Conservation (phyloP, 2,329 filamentous ascomycete species). For the Gnomoniopsis smithogilvyi region DNA sequence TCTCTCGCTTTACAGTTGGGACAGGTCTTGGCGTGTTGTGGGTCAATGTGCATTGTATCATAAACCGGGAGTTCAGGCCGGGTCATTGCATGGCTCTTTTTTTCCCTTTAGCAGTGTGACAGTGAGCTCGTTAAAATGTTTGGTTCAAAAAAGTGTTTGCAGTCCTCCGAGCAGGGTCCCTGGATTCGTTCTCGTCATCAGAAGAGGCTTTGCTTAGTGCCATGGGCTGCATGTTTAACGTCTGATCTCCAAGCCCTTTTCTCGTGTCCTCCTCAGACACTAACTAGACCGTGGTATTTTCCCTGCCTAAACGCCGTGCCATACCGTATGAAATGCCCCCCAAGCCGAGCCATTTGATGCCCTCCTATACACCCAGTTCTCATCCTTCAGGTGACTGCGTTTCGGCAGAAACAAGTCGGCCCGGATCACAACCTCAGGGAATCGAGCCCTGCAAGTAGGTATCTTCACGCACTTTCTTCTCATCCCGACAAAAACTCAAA, state of each 20-base stretch:
- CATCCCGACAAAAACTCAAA: constrained; percentile 36
- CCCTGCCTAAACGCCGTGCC: constrained; percentile 13
- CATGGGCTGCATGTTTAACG: neutral
- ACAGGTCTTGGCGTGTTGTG: constrained; percentile 1
- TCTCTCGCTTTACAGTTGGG: constrained; percentile 2
- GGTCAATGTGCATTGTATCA: constrained; percentile 20
- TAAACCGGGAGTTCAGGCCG: constrained; percentile 16
- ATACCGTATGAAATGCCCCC: neutral
- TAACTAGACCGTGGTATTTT: constrained; percentile 6
- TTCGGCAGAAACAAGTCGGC: neutral
- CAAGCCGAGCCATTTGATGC: neutral
- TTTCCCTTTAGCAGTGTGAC: constrained; percentile 8
- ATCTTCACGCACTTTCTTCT: neutral
- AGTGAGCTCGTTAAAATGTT: constrained; percentile 2
- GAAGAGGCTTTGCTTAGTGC: neutral
- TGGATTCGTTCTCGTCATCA: neutral
- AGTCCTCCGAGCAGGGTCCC: neutral
- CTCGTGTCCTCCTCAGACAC: neutral
- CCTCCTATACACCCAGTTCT: neutral
- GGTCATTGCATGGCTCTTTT: constrained; percentile 4
- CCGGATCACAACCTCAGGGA: neutral
- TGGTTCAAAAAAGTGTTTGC: neutral
- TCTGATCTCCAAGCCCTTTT: neutral
- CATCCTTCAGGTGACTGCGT: neutral
- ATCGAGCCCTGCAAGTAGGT: neutral